Base-by-base conservation (phyloP, 768 basidiomycete species). In the Ephemerocybe angulata region DNA sequence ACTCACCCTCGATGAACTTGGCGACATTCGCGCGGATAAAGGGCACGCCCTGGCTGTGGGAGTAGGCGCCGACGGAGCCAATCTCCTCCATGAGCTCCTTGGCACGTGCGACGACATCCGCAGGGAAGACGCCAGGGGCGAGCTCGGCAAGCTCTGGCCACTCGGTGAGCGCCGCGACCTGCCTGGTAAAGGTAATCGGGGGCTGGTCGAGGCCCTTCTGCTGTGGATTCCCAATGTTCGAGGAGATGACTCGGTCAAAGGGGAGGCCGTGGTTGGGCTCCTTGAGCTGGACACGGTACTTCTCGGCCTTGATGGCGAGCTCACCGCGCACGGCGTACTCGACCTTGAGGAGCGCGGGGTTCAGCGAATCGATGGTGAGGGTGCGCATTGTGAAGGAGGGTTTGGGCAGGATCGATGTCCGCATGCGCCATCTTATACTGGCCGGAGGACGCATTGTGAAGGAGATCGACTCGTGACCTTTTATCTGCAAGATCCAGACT, bases 171-270 rank as follows among this genome's bases (percentile, higher is more conserved):
- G 93, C 89, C 49, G 93, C 90, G 53, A 98, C 83, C 87, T 98
- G 96, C 53, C 96, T 79, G 56, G 85, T 81, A 68, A 92, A 98
- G 4, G 96, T 97, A 57, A 98, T 83, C 2, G 95, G 92, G 4
- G 87, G 82, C 67, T 99, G 96, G 71, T 98, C 86, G 51, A 99
- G 79, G 0, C 94, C 94, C 62, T 86, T 87, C 72, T 98, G 95
- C 72, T 99, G 96, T 0, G 97, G 96, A 66, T 99, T 98, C 10
- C 96, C 96, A 57, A 99, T 99, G 74, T 98, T 99, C 58, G 93
- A 92, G 27, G 85, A 88, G 69, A 97, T 96, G 70, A 98, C 79
- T 62, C 84, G 82, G 67, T 85, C 81, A 71, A 98, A 99, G 15
- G 93, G 93, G 15, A 98, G 79, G 19, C 74, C 76, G 59, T 81